These are phyloP conservation scores for Daldinia concentrica DNA, from an alignment of 495 filamentous ascomycete species.

Conservation along the genomic window DNA sequence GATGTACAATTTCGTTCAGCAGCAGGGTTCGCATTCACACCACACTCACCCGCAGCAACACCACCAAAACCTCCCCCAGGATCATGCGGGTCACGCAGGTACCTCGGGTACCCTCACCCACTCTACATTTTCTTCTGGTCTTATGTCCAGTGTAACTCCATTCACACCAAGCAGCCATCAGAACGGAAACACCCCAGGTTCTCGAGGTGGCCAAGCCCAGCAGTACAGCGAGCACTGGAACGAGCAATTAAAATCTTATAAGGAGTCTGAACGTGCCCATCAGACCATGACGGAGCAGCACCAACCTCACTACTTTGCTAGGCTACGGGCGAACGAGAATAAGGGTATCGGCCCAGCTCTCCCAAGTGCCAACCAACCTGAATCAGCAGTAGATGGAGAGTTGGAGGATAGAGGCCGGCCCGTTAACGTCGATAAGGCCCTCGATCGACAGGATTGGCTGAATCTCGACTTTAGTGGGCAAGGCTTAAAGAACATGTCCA, in stretches of 20 bases:
- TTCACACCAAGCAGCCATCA: constrained; percentile 77
- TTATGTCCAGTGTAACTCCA: constrained; percentile 76
- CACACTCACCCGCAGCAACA: constrained; percentile 76
- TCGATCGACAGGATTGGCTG: constrained; percentile 83
- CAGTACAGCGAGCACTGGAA: constrained; percentile 85
- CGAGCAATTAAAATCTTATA: constrained; percentile 81
- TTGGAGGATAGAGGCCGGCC: constrained; percentile 71
- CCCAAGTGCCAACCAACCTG: constrained; percentile 42
- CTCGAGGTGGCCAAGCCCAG: constrained; percentile 55
- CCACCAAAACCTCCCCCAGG: constrained; percentile 75
- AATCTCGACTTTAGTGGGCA: constrained; percentile 94
- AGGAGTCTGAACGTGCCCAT: constrained; percentile 72
- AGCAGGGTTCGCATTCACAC: constrained; percentile 71
- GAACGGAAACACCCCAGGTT: constrained; percentile 70
- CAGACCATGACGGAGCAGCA: constrained; percentile 70
- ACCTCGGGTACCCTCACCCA: constrained; percentile 72
- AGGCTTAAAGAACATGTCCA: constrained; percentile 81
- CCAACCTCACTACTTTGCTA: constrained; percentile 63
- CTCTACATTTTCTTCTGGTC: constrained; percentile 79
- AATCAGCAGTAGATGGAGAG: constrained; percentile 64
- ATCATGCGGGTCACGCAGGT: constrained; percentile 70
- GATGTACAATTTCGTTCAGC: constrained; percentile 74
- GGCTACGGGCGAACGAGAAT: constrained; percentile 63
- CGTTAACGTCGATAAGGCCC: constrained; percentile 61
- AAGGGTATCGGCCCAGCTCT: constrained; percentile 62